Evolutionary conservation across 495 filamentous ascomycete genomes (phyloP).

Genomic region (Halenospora varia): DNA sequence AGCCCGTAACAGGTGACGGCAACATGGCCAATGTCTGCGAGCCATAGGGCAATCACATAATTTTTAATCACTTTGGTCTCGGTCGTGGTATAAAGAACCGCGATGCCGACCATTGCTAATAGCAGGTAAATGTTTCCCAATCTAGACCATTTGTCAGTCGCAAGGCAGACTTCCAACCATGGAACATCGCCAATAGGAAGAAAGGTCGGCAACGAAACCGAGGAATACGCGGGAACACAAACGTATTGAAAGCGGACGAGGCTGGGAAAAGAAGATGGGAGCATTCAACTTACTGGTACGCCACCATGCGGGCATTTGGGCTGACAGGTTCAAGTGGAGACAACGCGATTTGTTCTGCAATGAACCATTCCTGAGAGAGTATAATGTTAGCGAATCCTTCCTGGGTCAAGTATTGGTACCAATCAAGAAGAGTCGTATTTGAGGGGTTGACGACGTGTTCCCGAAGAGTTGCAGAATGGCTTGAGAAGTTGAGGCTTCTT

Average conservation of each 20-base stretch:
- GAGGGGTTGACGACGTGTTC: no score
- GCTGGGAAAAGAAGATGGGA: neutral
- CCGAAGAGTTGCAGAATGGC: no score
- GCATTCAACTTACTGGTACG: slow-evolving; percentile 25
- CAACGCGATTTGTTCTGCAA: slow-evolving; percentile 51
- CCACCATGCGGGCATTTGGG: slow-evolving; percentile 33
- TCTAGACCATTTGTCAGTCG: slow-evolving; percentile 34
- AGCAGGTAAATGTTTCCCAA: slow-evolving; percentile 66
- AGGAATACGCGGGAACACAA: neutral
- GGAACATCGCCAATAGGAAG: neutral
- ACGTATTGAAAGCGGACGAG: neutral
- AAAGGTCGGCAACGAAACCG: neutral
- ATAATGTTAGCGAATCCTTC: neutral
- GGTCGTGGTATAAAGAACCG: slow-evolving; percentile 55
- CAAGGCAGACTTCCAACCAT: neutral
- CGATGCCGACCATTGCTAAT: slow-evolving; percentile 56
- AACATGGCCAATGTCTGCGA: slow-evolving; percentile 70
- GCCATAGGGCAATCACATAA: slow-evolving; percentile 60
- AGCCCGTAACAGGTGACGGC: slow-evolving; percentile 56
- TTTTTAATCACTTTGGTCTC: slow-evolving; percentile 63
- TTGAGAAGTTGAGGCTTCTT: no score
- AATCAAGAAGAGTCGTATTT: no score
- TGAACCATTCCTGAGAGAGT: slow-evolving; percentile 43
- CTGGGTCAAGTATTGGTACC: no score
- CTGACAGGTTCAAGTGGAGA: slow-evolving; percentile 21